Evolutionary conservation across 2,329 filamentous ascomycete genomes (phyloP).

Genomic region (Aspergillus fumigatus): DNA sequence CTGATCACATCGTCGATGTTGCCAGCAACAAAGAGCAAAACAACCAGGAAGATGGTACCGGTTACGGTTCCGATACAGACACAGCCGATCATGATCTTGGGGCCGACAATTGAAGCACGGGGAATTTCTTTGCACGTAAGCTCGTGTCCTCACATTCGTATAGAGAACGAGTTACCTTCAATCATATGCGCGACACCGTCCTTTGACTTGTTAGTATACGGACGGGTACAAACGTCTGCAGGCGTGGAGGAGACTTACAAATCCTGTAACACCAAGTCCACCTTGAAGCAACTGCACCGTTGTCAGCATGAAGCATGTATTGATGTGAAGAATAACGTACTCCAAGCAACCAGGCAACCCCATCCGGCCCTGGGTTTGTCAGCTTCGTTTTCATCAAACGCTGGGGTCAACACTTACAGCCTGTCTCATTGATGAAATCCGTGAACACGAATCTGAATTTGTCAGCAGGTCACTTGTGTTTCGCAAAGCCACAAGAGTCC

Average conservation of each 20-base stretch:
- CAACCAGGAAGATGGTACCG: conserved; percentile 58
- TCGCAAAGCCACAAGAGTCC: conserved; percentile 22
- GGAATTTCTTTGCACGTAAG: conserved; percentile 34
- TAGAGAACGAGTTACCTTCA: conserved; percentile 30
- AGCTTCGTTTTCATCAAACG: conserved; percentile 5
- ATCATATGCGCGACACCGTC: conserved; percentile 50
- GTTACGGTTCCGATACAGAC: conserved; percentile 60
- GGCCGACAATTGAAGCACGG: conserved; percentile 51
- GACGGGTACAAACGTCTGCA: neutral
- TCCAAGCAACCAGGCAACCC: conserved; percentile 48
- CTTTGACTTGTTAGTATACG: conserved; percentile 10
- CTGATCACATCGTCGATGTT: conserved; percentile 54
- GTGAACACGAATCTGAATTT: conserved; percentile 49
- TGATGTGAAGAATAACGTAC: conserved; percentile 20
- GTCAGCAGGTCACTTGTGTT: conserved; percentile 6
- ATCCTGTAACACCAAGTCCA: conserved; percentile 52
- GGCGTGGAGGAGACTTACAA: conserved; percentile 32
- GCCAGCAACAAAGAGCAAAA: conserved; percentile 60
- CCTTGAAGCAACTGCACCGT: conserved; percentile 41
- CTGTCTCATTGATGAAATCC: conserved; percentile 63
- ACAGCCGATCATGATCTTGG: conserved; percentile 63
- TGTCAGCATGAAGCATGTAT: conserved; percentile 15
- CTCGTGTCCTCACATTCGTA: neutral
- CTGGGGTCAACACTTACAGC: conserved; percentile 42
- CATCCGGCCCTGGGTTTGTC: conserved; percentile 51